Conservation (phyloP, 2,329 filamentous ascomycete genomes). For the Cladosporium sp. region DNA sequence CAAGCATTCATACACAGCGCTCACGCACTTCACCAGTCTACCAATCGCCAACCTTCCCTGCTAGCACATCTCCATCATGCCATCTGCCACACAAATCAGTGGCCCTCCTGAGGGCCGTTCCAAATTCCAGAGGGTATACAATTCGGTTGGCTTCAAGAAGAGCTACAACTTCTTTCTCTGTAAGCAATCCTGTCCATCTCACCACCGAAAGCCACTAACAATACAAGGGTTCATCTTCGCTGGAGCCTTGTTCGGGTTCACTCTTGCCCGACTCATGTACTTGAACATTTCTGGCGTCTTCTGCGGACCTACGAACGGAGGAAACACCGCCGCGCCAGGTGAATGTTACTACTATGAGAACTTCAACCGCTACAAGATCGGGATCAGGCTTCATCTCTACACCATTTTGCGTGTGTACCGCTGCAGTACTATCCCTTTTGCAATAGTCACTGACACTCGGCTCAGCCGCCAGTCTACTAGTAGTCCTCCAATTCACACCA, state of each 20-base stretch:
- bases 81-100: not conserved
- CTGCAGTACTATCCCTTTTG: no score
- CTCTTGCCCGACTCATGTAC: slow-evolving; percentile 52
- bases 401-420: slow-evolving; percentile 36
- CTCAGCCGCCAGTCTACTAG: slow-evolving; percentile 41
- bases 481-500: slow-evolving; percentile 47
- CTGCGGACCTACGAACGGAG: slow-evolving; percentile 21
- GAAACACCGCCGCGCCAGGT: slow-evolving; percentile 40
- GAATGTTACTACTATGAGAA: slow-evolving; percentile 49
- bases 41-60: not conserved
- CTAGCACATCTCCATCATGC: not conserved
- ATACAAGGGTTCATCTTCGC: slow-evolving; percentile 26
- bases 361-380: slow-evolving; percentile 40
- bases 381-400: slow-evolving; percentile 49
- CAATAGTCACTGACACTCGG: not conserved
- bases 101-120: not conserved
- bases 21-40: not conserved
- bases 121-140: slow-evolving; percentile 41
- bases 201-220: not conserved
- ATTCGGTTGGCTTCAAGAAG: slow-evolving; percentile 57
- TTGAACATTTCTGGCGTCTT: slow-evolving; percentile 47
- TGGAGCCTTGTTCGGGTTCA: slow-evolving; percentile 48
- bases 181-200: not conserved
- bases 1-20: not conserved
- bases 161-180: slow-evolving; percentile 61